Evolutionary conservation across 2,329 filamentous ascomycete genomes (phyloP), one percentile per base, ranked within the genome.

Genomic region (Beauveria rudraprayagi): DNA sequence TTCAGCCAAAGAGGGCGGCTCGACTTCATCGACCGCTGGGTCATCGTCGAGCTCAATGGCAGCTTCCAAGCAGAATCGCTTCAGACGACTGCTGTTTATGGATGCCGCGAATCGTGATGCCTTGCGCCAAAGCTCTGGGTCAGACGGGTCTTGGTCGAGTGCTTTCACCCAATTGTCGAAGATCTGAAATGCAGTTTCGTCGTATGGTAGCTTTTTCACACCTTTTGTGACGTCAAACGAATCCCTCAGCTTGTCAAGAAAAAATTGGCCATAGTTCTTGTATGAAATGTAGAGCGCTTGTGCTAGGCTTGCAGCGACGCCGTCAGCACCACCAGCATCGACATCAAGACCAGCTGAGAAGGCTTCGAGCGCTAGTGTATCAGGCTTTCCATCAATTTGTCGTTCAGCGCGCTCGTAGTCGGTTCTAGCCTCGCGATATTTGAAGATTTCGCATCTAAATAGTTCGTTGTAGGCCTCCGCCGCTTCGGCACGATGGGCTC

Each of bases 231-330:
- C 61, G 40, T 65, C 61, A 7, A 48, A 34, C 6, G 51, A 41
- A 22, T 76, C 74, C 60, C 72, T 75, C 3, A 74, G 66, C 57
- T 71, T 74, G 60, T 99, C 93, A n/a, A 99, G 79, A 62, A 88
- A 79, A 70, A 96, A 97, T 70, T 97, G 91, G 47, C 92, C 94
- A 75, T 93, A 87, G 68, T 97, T 99, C 74, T 97, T 99, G 78
- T 95, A 91, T 1, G 93, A 90, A 8, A 99, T 82, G 69, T 96
- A 97, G 22, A 97, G 81, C 11, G 95, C 92, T 70, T 97, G 92
- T 0, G 91, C 88, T 10, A 97, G 78, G 54, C 88, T 93, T 70
- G 89, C 94, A 17, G 88, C 90, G 2, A 86, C 85, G 30, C 85
- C 87, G 65, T 95, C 91, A 54, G 84, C 83, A 55, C 86, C 84